phyloP scores from a whole-genome alignment of 2,329 filamentous ascomycete genomes.

The Trichoderma guizhouense region DNA sequence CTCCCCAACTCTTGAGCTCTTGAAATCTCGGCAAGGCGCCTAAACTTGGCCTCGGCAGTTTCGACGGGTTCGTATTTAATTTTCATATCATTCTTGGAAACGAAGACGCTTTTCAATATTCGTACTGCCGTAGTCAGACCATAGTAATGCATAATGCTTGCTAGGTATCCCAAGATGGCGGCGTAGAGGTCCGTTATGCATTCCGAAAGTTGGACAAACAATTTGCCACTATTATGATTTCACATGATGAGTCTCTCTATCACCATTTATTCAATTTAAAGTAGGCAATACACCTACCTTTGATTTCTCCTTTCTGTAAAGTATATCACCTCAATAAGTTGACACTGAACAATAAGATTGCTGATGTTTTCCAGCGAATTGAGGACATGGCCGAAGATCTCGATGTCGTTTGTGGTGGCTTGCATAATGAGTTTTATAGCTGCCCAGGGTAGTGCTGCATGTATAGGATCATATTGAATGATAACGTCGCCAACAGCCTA shows the following conservation, averaged over 20 bases:
- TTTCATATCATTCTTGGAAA: background rate
- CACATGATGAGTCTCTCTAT: background rate
- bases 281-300: background rate
- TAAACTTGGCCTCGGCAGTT: background rate
- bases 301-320: background rate
- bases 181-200: background rate
- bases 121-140: background rate
- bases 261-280: background rate
- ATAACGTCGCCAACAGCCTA: slow-evolving; percentile 16
- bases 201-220: background rate
- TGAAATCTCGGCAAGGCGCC: background rate
- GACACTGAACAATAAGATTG: slow-evolving; percentile 7
- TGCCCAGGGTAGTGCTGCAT: slow-evolving; percentile 20
- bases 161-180: background rate
- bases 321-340: background rate
- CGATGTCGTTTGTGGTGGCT: background rate
- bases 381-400: slow-evolving; percentile 1
- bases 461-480: slow-evolving; percentile 10
- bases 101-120: background rate
- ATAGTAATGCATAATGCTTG: background rate
- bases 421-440: slow-evolving; percentile 13
- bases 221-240: background rate
- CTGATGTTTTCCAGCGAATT: background rate
- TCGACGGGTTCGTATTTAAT: background rate
- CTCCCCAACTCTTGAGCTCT: background rate